Evolutionary conservation across 192 early-diverging fungal species (phyloP).

Genomic region (Coemansia reversa): DNA sequence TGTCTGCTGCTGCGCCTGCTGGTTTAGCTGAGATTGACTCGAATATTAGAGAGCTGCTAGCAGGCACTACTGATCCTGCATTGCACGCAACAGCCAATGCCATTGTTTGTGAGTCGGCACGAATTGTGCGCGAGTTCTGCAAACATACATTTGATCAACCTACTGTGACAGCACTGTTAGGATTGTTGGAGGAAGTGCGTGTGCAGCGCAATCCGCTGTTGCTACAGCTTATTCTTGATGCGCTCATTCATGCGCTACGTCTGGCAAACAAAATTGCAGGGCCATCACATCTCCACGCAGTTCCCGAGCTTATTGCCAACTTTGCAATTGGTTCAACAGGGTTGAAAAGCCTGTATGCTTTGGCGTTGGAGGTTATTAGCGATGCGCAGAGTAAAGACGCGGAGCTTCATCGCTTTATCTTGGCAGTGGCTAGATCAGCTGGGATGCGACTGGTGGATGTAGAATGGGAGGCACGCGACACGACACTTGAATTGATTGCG

Average conservation of each 20-base stretch:
- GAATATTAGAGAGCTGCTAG: too few relatives aligned
- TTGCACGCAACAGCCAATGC: conserved; percentile 1
- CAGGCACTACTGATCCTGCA: background rate
- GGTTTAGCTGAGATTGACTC: too few relatives aligned
- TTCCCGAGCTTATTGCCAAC: conserved; percentile 17
- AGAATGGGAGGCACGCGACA: conserved; percentile 50
- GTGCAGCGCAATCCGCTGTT: conserved; percentile 25
- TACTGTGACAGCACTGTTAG: conserved; percentile 5
- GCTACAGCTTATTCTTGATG: conserved; percentile 29
- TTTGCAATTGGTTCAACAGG: conserved; percentile 39
- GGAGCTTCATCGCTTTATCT: background rate
- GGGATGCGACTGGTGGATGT: conserved; percentile 30
- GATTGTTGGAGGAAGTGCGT: conserved; percentile 10
- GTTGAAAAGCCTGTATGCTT: conserved; percentile 23
- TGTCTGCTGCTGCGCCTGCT: too few relatives aligned
- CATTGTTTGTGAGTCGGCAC: conserved; percentile 27
- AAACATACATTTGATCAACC: conserved; percentile 6
- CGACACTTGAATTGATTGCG: conserved; percentile 35
- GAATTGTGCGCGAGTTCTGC: conserved; percentile 38
- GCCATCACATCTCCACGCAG: conserved; percentile 7
- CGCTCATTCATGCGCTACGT: conserved; percentile 14
- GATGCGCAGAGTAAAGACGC: background rate
- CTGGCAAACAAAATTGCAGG: conserved; percentile 4
- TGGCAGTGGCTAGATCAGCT: conserved; percentile 6
- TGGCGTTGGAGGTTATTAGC: conserved; percentile 24